Evolutionary conservation across 2,329 filamentous ascomycete genomes (phyloP), one percentile per base, ranked within the genome.

Genomic region (Coniella lustricola): DNA sequence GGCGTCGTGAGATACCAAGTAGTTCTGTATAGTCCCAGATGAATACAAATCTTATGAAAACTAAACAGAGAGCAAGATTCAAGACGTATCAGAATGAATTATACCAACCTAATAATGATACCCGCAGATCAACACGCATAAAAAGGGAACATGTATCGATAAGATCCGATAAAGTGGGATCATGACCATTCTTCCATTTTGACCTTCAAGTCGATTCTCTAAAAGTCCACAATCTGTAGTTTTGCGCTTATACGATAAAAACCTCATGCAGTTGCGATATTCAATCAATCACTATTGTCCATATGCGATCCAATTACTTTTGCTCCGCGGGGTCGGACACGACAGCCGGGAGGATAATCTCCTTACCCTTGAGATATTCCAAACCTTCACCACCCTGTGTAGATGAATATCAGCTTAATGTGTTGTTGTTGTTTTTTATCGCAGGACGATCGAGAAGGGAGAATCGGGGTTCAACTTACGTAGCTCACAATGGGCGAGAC

Each of bases 401-500:
- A 14, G 20, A 37, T 10, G 20, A 14, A 3, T 38, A 54, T 62
- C 53, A 62, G 57, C 17, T 22, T 5, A 29, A 29, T 10, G 5
- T 5, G 25, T 29, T 29, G 5, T 29, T 29, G 5, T 29, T n/a
- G n/a, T n/a, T n/a, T n/a, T n/a, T n/a, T n/a, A n/a, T n/a, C n/a
- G n/a, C n/a, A n/a, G n/a, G n/a, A n/a, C n/a, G n/a, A n/a, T 29
- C 25, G 10, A 16, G 20, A 22, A 20, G 34, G 34, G 46, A 4
- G 2, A 14, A 38, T 44, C 17, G 14, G 18, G 25, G 25, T 13
- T 12, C 39, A 46, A 85, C 88, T 81, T 81, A 94, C 90, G 64
- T 98, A 98, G 79, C 90, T 96, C 64, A 94, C 85, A 60, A 95
- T 72, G 33, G 93, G 93, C 46, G 90, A 95, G 16, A 98, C 82